phyloP scores from a whole-genome alignment of 441 rosid species.

The Jatropha multifida region DNA sequence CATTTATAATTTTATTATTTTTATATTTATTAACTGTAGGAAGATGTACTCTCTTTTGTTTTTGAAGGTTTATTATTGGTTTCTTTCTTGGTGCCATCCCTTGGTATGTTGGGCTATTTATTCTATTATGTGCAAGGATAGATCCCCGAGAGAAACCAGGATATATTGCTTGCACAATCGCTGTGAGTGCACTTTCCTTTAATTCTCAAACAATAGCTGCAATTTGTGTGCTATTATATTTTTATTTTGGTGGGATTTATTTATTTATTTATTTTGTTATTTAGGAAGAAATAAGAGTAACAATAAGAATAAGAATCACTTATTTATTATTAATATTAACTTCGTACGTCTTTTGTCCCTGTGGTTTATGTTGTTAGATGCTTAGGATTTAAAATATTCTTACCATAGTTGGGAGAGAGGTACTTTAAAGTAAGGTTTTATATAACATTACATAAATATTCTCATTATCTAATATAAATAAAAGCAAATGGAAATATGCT shows the following conservation, averaged over 20 bases:
- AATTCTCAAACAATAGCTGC: neutral
- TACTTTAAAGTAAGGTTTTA: no score
- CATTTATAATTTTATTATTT: neutral
- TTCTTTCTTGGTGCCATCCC: conserved; percentile 84
- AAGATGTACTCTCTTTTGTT: conserved; percentile 9
- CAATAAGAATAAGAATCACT: no score
- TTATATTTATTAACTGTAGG: conserved; percentile 7
- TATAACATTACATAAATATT: no score
- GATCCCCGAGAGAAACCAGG: conserved; percentile 85
- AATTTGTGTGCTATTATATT: neutral
- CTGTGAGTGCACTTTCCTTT: conserved; percentile 55
- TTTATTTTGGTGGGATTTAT: neutral
- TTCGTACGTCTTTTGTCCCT: no score
- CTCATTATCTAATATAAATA: no score
- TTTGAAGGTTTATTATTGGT: conserved; percentile 82
- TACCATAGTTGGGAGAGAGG: no score
- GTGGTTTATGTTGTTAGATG: no score
- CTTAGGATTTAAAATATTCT: no score
- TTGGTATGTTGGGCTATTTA: conserved; percentile 77
- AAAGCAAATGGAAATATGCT: no score
- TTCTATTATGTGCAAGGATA: conserved; percentile 59
- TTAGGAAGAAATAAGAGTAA: neutral
- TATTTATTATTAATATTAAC: no score
- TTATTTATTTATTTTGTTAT: neutral
- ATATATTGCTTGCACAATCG: conserved; percentile 75